These are phyloP conservation scores for Stemphylium lycopersici DNA, from an alignment of 2,329 filamentous ascomycete species.

Conservation along the genomic window DNA sequence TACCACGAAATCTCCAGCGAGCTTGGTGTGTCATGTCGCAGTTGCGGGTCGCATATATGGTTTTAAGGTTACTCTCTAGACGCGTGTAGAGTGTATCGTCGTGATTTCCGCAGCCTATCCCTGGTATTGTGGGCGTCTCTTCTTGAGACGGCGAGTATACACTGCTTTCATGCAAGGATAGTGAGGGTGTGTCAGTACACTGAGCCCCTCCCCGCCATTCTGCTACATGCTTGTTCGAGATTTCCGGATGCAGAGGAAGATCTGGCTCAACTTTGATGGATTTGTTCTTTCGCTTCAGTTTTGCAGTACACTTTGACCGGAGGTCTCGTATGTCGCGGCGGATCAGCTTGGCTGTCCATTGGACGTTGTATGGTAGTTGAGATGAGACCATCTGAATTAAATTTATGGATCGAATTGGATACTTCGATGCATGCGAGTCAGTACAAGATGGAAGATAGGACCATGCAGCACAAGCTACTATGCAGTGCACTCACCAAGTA, in stretches of 20 bases:
- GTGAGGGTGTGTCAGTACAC: no score
- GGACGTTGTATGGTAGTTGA: conserved; percentile 8
- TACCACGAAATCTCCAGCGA: conserved; percentile 27
- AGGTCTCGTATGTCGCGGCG: conserved; percentile 26
- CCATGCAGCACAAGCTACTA: no score
- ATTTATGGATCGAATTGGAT: background rate
- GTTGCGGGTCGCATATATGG: conserved; percentile 10
- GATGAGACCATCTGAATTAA: conserved; percentile 3
- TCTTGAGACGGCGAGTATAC: background rate
- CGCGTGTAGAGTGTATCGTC: conserved; percentile 11
- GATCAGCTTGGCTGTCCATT: conserved; percentile 23
- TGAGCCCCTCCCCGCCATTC: background rate
- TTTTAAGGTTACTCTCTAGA: conserved; percentile 17
- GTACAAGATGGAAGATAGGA: background rate
- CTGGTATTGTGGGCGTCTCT: background rate
- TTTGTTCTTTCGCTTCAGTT: conserved; percentile 3
- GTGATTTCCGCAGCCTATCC: background rate
- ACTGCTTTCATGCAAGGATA: background rate
- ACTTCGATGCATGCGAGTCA: background rate
- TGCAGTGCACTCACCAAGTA: no score
- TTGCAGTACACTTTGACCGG: conserved; percentile 5
- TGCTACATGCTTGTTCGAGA: background rate
- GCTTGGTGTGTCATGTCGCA: conserved; percentile 15
- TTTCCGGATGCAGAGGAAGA: background rate
- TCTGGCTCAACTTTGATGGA: background rate